These are phyloP conservation scores for Ustilaginoidea virens DNA, from an alignment of 2,329 filamentous ascomycete species.

Conservation along the genomic window DNA sequence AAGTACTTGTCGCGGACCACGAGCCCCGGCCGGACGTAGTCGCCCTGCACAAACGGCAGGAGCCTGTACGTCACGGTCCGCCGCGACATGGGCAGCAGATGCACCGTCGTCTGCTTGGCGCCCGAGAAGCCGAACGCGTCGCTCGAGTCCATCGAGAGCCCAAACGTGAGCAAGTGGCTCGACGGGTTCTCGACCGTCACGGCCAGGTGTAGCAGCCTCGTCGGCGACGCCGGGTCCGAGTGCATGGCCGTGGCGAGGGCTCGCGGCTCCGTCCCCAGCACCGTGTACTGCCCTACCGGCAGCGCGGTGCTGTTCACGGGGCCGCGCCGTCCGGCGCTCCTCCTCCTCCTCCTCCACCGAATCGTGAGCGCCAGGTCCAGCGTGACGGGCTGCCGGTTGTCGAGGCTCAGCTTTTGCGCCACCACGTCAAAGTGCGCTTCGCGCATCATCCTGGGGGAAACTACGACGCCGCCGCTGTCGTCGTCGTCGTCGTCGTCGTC, in stretches of 20 bases:
- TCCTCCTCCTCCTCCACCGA: slow-evolving; percentile 56
- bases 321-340: slow-evolving; percentile 13
- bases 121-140: slow-evolving; percentile 91
- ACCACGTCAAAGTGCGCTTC: slow-evolving; percentile 60
- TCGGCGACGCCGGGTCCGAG: slow-evolving; percentile 13
- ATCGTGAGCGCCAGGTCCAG: slow-evolving; percentile 64
- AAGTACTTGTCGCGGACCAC: slow-evolving; percentile 83
- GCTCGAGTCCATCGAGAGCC: slow-evolving; percentile 78
- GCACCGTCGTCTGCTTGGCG: slow-evolving; percentile 63
- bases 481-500: too few species aligned
- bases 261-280: slow-evolving; percentile 73
- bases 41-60: slow-evolving; percentile 47
- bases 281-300: slow-evolving; percentile 62
- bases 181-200: slow-evolving; percentile 83
- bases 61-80: slow-evolving; percentile 60
- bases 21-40: slow-evolving; percentile 58
- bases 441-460: slow-evolving; percentile 52
- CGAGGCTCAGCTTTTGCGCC: slow-evolving; percentile 61
- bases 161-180: slow-evolving; percentile 87
- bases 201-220: slow-evolving; percentile 28
- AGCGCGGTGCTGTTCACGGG: slow-evolving; percentile 49
- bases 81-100: slow-evolving; percentile 69
- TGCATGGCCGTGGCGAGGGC: slow-evolving; percentile 51
- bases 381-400: slow-evolving; percentile 62
- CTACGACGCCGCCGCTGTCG: slow-evolving; percentile 28